phyloP scores from a whole-genome alignment of 257 asterid genomes.

The Jaltomata sinuosa region DNA sequence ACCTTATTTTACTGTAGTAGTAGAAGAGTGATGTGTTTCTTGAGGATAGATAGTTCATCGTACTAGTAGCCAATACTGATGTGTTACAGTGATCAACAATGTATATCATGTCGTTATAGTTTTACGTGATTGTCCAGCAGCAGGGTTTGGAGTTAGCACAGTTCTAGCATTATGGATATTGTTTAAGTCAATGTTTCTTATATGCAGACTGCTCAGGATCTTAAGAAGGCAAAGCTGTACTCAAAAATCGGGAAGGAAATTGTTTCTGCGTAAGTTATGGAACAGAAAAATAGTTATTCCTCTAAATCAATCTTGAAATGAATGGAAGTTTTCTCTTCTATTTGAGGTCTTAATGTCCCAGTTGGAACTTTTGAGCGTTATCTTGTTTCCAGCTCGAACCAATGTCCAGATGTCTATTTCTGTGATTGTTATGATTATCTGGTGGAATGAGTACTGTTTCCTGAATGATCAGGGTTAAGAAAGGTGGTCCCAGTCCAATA shows the following conservation, averaged over 20 bases:
- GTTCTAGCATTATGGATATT: neutral
- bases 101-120: neutral
- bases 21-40: neutral
- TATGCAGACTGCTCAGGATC: constrained; percentile 72
- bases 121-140: neutral
- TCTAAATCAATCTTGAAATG: neutral
- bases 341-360: neutral
- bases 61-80: neutral
- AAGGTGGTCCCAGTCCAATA: constrained; percentile 71
- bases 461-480: constrained; percentile 53
- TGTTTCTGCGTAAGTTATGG: constrained; percentile 75
- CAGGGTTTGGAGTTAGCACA: neutral
- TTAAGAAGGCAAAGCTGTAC: constrained; percentile 68
- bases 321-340: neutral
- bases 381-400: neutral
- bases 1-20: neutral
- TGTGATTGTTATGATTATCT: neutral
- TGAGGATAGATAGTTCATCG: neutral
- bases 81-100: neutral
- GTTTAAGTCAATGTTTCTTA: constrained; percentile 4
- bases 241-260: constrained; percentile 88
- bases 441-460: constrained; percentile 5
- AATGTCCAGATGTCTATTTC: neutral
- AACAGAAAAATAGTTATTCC: neutral
- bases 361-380: neutral